phyloP scores from a whole-genome alignment of 441 rosid genomes.

The Capsella rubella region DNA sequence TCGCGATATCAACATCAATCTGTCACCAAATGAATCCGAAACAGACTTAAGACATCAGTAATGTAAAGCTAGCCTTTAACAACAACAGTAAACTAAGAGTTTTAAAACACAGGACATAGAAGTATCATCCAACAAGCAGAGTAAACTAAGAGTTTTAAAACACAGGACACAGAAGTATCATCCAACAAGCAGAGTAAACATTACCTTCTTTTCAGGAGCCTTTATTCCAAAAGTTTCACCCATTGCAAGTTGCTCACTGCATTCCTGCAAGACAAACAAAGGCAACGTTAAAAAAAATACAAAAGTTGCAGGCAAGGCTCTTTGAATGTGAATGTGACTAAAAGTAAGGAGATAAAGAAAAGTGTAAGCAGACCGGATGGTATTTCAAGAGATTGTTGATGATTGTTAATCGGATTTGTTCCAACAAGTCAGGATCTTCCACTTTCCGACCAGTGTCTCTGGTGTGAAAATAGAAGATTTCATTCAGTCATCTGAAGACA shows the following conservation, averaged over 20 bases:
- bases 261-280: constrained; percentile 65
- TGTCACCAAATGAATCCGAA: constrained; percentile 47
- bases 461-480: constrained; percentile 40
- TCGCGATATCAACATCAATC: constrained; percentile 91
- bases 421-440: constrained; percentile 92
- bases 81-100: neutral
- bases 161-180: neutral
- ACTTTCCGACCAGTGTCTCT: constrained; percentile 94
- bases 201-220: constrained; percentile 90
- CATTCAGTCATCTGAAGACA: constrained; percentile 9
- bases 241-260: constrained; percentile 88
- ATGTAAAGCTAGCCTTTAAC: constrained; percentile 4
- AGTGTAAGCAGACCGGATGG: constrained; percentile 78
- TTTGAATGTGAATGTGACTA: neutral
- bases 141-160: neutral
- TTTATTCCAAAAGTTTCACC: constrained; percentile 94
- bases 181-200: constrained; percentile 1
- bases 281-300: constrained; percentile 11
- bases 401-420: constrained; percentile 90
- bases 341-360: constrained; percentile 15
- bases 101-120: neutral
- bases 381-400: constrained; percentile 93
- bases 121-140: neutral
- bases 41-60: constrained; percentile 7
- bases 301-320: constrained; percentile 1